phyloP scores from a whole-genome alignment of 2,329 filamentous ascomycete species.

The Arachnopeziza araneosa region DNA sequence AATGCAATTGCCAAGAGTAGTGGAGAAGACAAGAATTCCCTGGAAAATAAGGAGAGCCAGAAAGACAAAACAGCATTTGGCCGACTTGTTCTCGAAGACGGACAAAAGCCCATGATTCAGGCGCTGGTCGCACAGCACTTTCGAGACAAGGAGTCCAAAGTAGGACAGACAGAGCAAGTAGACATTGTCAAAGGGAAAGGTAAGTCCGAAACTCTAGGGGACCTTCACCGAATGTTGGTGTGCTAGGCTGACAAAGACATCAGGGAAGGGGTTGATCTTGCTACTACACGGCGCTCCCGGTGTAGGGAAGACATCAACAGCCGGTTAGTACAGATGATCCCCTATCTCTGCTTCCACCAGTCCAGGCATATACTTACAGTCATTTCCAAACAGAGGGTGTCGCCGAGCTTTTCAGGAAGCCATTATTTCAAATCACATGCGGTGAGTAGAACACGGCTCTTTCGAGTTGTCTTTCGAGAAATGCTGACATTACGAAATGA shows the following conservation, averaged over 20 bases:
- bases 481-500: neutral
- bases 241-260: neutral
- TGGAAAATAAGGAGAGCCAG: neutral
- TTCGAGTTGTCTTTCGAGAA: neutral
- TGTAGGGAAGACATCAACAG: constrained; percentile 13
- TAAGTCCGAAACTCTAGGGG: neutral
- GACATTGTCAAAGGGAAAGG: constrained; percentile 21
- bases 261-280: constrained; percentile 38
- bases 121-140: constrained; percentile 4
- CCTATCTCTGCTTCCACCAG: too few species aligned
- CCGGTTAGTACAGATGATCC: too few species aligned
- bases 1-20: too few species aligned
- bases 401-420: constrained; percentile 10
- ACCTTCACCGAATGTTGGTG: neutral
- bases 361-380: too few species aligned
- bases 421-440: constrained; percentile 31
- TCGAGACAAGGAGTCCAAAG: constrained; percentile 1
- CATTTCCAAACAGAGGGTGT: constrained; percentile 3
- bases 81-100: neutral
- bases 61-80: neutral
- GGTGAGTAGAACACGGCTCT: constrained; percentile 22
- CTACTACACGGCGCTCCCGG: constrained; percentile 41
- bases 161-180: constrained; percentile 13
- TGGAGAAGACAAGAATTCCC: too few species aligned
- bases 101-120: neutral